phyloP scores from a whole-genome alignment of 345 rosid genomes.

The Salix purpurea region DNA sequence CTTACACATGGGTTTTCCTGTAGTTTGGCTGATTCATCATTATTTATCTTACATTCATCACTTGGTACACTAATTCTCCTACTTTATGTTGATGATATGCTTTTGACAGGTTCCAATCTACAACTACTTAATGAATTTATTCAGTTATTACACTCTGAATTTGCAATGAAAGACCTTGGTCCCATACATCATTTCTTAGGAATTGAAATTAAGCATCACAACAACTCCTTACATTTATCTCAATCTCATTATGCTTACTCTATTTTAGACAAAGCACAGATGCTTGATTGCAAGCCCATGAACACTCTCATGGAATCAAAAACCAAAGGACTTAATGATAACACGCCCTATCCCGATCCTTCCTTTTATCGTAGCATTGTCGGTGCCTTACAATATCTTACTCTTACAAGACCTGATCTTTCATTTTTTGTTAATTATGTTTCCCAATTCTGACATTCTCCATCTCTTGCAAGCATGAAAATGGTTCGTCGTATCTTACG shows the following conservation, averaged over 20 bases:
- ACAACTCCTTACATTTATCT: not conserved
- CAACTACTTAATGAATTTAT: fast-evolving
- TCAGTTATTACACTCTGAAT: no score
- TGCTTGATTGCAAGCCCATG: not conserved
- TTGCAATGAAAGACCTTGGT: not conserved
- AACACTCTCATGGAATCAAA: not conserved
- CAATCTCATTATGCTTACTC: not conserved
- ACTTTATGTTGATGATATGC: not conserved
- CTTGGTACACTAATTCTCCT: not conserved
- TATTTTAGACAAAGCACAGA: not conserved
- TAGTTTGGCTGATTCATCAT: no score
- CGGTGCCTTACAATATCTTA: not conserved
- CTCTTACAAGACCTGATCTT: not conserved
- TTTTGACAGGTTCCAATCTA: not conserved
- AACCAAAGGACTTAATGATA: not conserved
- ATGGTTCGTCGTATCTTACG: not conserved
- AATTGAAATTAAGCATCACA: not conserved
- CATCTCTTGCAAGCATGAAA: not conserved
- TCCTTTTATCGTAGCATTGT: not conserved
- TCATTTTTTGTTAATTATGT: not conserved
- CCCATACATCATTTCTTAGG: not conserved
- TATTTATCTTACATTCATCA: not conserved
- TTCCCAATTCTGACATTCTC: not conserved
- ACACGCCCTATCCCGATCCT: not conserved
- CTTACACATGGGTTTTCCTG: no score